phyloP scores from a whole-genome alignment of 768 basidiomycete species.

The Podaxis carcinomalis region DNA sequence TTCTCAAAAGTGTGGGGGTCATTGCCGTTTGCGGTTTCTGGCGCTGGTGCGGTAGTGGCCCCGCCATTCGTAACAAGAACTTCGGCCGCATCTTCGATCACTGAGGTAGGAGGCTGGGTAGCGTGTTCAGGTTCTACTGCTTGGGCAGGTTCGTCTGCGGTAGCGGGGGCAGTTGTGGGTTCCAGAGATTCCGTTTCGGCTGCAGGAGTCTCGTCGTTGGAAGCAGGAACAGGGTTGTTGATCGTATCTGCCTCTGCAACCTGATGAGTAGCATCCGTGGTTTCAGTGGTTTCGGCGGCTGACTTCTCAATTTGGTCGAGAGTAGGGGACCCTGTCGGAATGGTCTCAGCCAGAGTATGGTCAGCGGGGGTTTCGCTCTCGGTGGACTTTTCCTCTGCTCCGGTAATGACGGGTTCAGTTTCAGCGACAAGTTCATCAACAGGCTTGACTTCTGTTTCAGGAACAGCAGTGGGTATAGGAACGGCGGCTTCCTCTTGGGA shows the following conservation, averaged over 20 bases:
- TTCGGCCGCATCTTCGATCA: not conserved
- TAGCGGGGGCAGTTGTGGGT: not conserved
- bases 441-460: not conserved
- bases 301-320: not conserved
- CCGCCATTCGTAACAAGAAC: not conserved
- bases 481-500: not conserved
- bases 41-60: not conserved
- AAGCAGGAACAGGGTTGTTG: not conserved
- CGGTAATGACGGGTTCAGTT: not conserved
- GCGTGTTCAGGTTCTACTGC: not conserved
- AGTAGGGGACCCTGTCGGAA: not conserved
- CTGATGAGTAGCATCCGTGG: not conserved
- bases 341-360: not conserved
- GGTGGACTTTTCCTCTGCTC: not conserved
- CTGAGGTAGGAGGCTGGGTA: not conserved
- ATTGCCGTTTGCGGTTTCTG: conserved; percentile 10
- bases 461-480: not conserved
- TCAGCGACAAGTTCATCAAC: not conserved
- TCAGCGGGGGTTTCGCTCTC: not conserved
- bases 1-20: not conserved
- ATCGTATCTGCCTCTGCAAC: not conserved
- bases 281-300: not conserved
- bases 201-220: not conserved
- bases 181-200: not conserved
- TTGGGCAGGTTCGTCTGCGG: not conserved